Evolutionary conservation across 345 rosid species (phyloP), one percentile per base, ranked within the genome.

Genomic region (Citrus australasica): DNA sequence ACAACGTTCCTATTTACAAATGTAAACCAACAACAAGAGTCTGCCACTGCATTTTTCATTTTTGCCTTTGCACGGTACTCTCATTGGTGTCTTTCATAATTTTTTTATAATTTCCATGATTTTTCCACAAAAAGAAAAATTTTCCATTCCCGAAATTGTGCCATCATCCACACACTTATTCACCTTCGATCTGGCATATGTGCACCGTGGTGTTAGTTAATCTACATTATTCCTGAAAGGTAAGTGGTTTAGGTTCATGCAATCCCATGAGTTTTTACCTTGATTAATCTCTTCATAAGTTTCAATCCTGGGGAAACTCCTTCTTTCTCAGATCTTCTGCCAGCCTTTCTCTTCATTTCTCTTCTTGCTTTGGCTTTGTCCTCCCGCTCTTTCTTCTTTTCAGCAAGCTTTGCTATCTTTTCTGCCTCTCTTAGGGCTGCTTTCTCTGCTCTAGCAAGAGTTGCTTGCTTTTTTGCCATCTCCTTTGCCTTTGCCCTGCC

Each of bases 201-300:
- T n/a, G 33, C 32, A 65, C n/a, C 46, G 22, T 14, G 33, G 33
- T 24, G 61, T 33, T 55, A 28, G 27, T 72, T 33, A 24, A 11
- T 62, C 24, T 40, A 25, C 19, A 38, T 27, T 8, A 48, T 70
- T 67, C 48, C 17, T 11, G 61, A 53, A 73, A 76, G 30, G 21
- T 28, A 28, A 24, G 40, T 35, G 69, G 25, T 64, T 46, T 25
- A 42, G 24, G 48, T 30, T 59, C 6, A 55, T 40, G 48, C 58
- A 21, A 58, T 80, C 58, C 46, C 28, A 61, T n/a, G 56, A 72
- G 56, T n/a, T 33, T 48, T 73, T 88, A 94, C 97, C 95, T 86
- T 92, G 69, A 86, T 83, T 74, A 91, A 86, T 81, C 79, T 90
- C 78, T 80, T 84, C 79, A 85, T 87, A 16, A 91, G 92, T 71